Evolutionary conservation across 2,329 filamentous ascomycete species (phyloP).

Genomic region (Colletotrichum agaves): DNA sequence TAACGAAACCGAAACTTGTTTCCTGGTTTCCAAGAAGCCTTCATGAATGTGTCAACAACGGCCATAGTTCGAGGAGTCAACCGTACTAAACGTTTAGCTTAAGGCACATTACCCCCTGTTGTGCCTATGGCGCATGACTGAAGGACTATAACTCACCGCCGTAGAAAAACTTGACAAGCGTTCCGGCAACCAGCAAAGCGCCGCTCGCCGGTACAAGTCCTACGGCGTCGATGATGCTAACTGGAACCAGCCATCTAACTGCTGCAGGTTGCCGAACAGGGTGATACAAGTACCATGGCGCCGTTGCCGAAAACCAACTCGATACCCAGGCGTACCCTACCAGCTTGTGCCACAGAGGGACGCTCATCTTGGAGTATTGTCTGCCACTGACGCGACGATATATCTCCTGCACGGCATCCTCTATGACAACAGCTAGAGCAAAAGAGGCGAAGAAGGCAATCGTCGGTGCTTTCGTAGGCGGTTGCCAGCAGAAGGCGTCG

Average conservation of each 20-base stretch:
- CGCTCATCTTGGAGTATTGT: background rate
- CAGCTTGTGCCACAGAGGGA: background rate
- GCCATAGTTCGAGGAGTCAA: too few relatives aligned
- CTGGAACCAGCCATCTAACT: rapidly evolving
- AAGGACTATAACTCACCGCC: too few relatives aligned
- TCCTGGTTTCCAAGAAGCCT: too few relatives aligned
- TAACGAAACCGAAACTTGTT: too few relatives aligned
- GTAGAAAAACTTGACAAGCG: too few relatives aligned
- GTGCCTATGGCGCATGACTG: too few relatives aligned
- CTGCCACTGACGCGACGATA: background rate
- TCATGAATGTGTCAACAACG: too few relatives aligned
- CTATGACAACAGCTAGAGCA: background rate
- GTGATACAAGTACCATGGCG: background rate
- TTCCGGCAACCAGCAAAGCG: background rate
- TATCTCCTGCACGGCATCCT: background rate
- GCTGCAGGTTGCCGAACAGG: background rate
- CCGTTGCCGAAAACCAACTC: background rate
- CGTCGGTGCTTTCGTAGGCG: background rate
- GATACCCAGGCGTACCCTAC: background rate
- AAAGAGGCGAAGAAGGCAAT: background rate
- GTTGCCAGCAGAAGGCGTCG: background rate
- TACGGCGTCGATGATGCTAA: background rate
- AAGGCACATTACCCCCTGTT: too few relatives aligned
- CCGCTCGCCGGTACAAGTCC: background rate
- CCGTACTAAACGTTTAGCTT: too few relatives aligned